Evolutionary conservation across 306 rosid genomes (phyloP), one percentile per base, ranked within the genome.

Genomic region (Fragaria nilgerrensis): DNA sequence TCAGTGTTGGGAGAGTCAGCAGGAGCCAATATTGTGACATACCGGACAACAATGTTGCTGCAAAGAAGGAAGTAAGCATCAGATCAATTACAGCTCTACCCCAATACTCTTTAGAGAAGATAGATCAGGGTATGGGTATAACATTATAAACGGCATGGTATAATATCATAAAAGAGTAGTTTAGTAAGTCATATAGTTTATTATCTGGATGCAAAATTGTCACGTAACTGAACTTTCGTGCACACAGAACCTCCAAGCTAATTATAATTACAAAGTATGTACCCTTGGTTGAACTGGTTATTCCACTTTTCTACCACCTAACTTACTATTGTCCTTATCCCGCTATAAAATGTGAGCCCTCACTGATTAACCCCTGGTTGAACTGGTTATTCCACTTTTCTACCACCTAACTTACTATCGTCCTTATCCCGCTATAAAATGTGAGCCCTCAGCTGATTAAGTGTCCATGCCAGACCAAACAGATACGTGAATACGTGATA

Each of bases 1-100:
- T 95, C 99, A 11, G 99, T 95, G 83, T 95, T 92, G 69, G 99
- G 99, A 79, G 98, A 95, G 87, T 95, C 98, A 55, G 23, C 84
- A 37, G 97, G 99, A 74, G 99, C 97, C 89, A 91, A 84, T 78
- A 95, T 89, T 10, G 99, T 88, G 77, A 90, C 89, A 78, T 81
- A 91, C 77, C 90, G 92, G 63, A 92, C 84, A 61, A 92, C 99
- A 75, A 95, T 77, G 23, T 95, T 92, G 78, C 99, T 95, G 96
- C 88, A 85, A 71, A 59, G 73, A 77, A 61, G 82, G n/a, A 47
- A 80, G 71, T 25, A 73, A 5, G 49, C 68, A 55, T 75, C 56
- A 49, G 71, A 71, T 78, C 23, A 79, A 61, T 68, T 48, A 68
- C 12, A 75, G 64, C 39, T 65, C 34, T 10, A 39, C 19, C 49